Conservation (phyloP, 306 rosid species). For the Rosa multiflora region DNA sequence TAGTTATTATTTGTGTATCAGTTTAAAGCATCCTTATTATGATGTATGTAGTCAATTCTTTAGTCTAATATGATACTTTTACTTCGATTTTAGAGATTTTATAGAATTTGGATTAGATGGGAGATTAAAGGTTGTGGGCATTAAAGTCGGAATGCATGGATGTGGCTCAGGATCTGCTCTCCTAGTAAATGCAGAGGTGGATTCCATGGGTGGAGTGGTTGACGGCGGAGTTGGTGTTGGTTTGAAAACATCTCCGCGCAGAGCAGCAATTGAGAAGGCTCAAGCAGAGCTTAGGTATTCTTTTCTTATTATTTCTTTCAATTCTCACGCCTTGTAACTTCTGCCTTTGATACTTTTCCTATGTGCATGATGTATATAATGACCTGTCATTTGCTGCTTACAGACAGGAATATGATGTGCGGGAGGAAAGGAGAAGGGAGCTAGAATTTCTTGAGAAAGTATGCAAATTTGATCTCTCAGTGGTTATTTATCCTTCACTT, state of each 20-base stretch:
- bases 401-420: slow-evolving; percentile 91
- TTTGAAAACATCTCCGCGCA: slow-evolving; percentile 90
- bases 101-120: slow-evolving; percentile 53
- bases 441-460: slow-evolving; percentile 98
- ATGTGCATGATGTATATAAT: slow-evolving; percentile 9
- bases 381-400: slow-evolving; percentile 42
- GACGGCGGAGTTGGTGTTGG: slow-evolving; percentile 95
- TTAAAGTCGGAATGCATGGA: slow-evolving; percentile 89
- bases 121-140: slow-evolving; percentile 38
- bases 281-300: slow-evolving; percentile 91
- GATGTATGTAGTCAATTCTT: not conserved
- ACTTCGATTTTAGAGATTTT: slow-evolving; percentile 17
- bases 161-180: slow-evolving; percentile 69
- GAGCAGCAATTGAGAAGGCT: slow-evolving; percentile 91
- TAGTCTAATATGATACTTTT: not conserved
- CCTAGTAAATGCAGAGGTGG: slow-evolving; percentile 99
- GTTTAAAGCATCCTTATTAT: not conserved
- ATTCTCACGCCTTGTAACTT: slow-evolving; percentile 14
- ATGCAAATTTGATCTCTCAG: slow-evolving; percentile 36
- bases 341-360: slow-evolving; percentile 18
- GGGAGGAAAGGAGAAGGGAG: slow-evolving; percentile 94
- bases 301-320: slow-evolving; percentile 17
- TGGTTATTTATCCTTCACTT: slow-evolving; percentile 6
- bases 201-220: slow-evolving; percentile 99
- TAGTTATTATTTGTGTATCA: not conserved